Base-by-base conservation (phyloP, 1,139 yeast genomes). In the Pichia sp. region DNA sequence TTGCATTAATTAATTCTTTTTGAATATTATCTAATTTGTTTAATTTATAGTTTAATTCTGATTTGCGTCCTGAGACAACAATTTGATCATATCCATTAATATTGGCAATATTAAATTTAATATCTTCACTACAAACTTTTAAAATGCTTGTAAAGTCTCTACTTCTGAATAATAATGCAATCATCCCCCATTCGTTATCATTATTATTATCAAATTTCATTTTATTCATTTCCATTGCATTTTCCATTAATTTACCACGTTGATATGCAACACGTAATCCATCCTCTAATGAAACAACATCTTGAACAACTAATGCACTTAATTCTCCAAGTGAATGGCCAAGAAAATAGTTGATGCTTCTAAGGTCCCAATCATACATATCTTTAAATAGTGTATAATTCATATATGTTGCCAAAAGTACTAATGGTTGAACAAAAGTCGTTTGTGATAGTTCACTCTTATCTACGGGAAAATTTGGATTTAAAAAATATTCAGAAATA, bases 241-340 rank as follows among this genome's bases (percentile, higher is more conserved):
- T 32, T 47, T 67, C 69, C 71, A 67, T 67, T 26, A 65, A 40
- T 39, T 46, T 33, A 3, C 71, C 71, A 31, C 71, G 51, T 26
- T 50, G 37, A 34, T 57, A 53, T 2, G 66, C 64, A 3, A 65
- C 44, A 3, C 41, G 29, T 7, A 67, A 44, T 2, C 64, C 64
- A n/a, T 61, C 47, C 11, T 56, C 58, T 29, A 65, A 56, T 0
- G 58, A 33, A 0, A 67, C 41, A 0, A 56, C 56, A 5, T 50
- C 62, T 50, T 63, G 67, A 6, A 62, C 40, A 2, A 58, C 62
- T 30, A 67, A 43, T 3, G 59, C 51, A 25, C 64, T 57, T 9
- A 67, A 60, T 43, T 67, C 71, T 1, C 71, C 71, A 25, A 67
- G 48, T 5, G 70, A 66, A 48, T 67, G 71, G 4, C 71, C 71